These are phyloP conservation scores for Alopecurus myosuroides DNA, from an alignment of 176 grass and related monocot genomes.

Conservation along the genomic window DNA sequence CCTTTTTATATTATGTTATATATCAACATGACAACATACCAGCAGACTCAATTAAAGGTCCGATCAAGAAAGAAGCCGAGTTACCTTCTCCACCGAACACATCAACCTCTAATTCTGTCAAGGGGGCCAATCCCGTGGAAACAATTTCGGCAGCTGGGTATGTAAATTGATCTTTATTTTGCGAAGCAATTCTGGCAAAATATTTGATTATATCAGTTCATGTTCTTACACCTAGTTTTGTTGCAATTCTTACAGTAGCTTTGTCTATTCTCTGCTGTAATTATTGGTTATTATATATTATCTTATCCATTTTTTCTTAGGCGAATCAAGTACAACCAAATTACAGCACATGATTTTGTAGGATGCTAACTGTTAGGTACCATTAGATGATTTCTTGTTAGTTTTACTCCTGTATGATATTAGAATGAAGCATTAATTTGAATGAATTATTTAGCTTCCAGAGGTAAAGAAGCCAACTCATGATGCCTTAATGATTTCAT, in stretches of 20 bases:
- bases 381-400: background rate
- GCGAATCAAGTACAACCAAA: background rate
- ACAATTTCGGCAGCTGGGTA: slow-evolving; percentile 33
- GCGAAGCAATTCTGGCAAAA: background rate
- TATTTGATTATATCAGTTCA: background rate
- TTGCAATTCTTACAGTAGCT: background rate
- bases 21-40: background rate
- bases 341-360: background rate
- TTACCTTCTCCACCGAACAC: slow-evolving; percentile 21
- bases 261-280: background rate
- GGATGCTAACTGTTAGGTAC: background rate
- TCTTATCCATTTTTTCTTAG: slow-evolving; percentile 6
- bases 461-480: background rate
- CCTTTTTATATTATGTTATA: background rate
- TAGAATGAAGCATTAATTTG: background rate
- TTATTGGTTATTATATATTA: background rate
- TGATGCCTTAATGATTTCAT: background rate
- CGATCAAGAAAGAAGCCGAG: slow-evolving; percentile 48
- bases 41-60: slow-evolving; percentile 36
- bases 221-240: background rate
- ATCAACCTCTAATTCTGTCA: slow-evolving; percentile 23
- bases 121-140: slow-evolving; percentile 31
- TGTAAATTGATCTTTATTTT: background rate
- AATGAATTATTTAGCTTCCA: slow-evolving; percentile 1
- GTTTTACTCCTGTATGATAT: background rate